phyloP scores from a whole-genome alignment of 306 rosid species.

The Erythrophleum fordii region DNA sequence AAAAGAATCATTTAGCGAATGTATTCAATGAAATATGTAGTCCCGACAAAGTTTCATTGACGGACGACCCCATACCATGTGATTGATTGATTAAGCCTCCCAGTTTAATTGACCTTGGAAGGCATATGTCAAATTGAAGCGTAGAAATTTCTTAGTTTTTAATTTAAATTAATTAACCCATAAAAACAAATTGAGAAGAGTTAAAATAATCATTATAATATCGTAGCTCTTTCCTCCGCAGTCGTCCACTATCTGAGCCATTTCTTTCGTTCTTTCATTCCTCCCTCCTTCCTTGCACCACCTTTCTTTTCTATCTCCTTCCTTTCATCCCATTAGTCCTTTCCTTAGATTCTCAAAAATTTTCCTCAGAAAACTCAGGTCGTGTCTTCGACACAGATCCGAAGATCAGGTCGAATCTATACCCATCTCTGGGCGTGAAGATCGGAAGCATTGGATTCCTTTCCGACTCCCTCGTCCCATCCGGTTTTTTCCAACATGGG shows the following conservation, averaged over 20 bases:
- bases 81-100: neutral
- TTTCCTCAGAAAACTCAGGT: slow-evolving; percentile 41
- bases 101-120: neutral
- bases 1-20: neutral
- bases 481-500: slow-evolving; percentile 32
- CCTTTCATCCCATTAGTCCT: slow-evolving; percentile 23
- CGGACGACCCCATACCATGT: neutral
- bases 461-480: neutral
- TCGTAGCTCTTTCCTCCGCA: slow-evolving; percentile 19
- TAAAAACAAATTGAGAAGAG: neutral
- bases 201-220: slow-evolving; percentile 3
- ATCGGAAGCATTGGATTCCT: slow-evolving; percentile 47
- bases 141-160: neutral
- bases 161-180: neutral
- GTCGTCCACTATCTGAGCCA: slow-evolving; percentile 44
- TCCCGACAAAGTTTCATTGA: slow-evolving; percentile 3
- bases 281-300: neutral
- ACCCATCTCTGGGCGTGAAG: slow-evolving; percentile 23
- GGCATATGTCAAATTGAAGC: neutral
- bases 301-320: neutral
- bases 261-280: neutral
- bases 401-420: slow-evolving; percentile 40
- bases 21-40: neutral
- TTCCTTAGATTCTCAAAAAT: slow-evolving; percentile 25
- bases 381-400: slow-evolving; percentile 55